A percentile compares a stretch with the other conserved stretches of the same genome.
Evolutionary conservation across 2,329 filamentous ascomycete species (phyloP).

Genomic region (Aspergillus uvarum): DNA sequence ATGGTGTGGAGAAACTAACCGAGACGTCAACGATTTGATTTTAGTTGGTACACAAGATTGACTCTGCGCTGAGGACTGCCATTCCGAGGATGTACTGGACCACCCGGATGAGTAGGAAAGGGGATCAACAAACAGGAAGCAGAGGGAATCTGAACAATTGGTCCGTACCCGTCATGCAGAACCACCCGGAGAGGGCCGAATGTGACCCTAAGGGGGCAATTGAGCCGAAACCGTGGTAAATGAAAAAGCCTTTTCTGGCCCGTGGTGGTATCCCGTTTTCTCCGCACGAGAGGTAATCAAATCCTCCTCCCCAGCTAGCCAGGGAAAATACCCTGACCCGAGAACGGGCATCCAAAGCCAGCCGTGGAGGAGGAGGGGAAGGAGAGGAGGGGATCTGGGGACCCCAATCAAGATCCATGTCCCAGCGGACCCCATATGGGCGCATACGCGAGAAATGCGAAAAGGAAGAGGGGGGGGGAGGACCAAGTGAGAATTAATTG

Average conservation of each 20-base stretch:
- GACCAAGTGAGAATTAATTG: neutral
- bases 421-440: neutral
- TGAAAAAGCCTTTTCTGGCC: neutral
- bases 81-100: neutral
- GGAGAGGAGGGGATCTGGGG: neutral
- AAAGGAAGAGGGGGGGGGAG: neutral
- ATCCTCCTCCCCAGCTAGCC: neutral
- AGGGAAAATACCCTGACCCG: neutral
- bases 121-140: constrained; percentile 2
- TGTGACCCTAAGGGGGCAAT: constrained; percentile 15
- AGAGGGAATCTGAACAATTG: constrained; percentile 2
- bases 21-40: neutral
- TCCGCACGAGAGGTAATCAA: neutral
- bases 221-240: neutral
- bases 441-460: neutral
- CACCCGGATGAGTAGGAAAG: neutral
- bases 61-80: neutral
- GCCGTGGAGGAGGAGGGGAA: neutral
- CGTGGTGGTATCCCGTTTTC: neutral
- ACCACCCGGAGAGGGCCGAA: constrained; percentile 8
- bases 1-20: constrained; percentile 3
- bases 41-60: too few relatives aligned
- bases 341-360: neutral
- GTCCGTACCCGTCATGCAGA: neutral
- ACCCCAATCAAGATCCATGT: neutral